Conservation (phyloP, 208 protist genomes). For the Phytomonas francai region DNA sequence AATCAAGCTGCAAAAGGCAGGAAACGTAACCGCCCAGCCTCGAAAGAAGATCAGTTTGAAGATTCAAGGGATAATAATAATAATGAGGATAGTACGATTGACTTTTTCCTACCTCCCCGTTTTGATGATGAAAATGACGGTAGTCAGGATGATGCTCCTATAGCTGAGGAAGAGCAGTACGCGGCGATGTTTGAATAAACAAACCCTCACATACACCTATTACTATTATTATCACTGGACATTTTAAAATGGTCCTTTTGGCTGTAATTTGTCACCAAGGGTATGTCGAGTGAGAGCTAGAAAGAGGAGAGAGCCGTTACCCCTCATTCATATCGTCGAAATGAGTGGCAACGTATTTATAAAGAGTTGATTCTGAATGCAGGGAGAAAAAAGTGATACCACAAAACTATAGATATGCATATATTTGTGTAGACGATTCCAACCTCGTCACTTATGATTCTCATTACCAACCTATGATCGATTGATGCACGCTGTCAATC, state of each 20-base stretch:
- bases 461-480: no score
- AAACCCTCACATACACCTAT: not conserved
- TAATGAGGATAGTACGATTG: not conserved
- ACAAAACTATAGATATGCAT: not conserved
- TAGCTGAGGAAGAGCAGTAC: slow-evolving; percentile 9
- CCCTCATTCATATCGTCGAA: not conserved
- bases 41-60: not conserved
- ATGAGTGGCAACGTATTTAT: no score
- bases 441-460: not conserved
- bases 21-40: not conserved
- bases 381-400: not conserved
- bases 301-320: no score
- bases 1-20: no score
- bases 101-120: no score
- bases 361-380: no score
- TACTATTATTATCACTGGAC: not conserved
- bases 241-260: no score
- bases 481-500: no score
- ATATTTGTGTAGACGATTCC: not conserved
- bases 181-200: slow-evolving; percentile 9
- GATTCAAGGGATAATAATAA: slow-evolving; percentile 1
- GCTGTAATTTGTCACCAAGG: no score
- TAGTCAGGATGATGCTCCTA: not conserved
- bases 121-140: not conserved
- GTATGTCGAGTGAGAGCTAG: no score